These are phyloP conservation scores for Globisporangium paddicum DNA, from an alignment of 352 stramenopile genomes.

Conservation along the genomic window DNA sequence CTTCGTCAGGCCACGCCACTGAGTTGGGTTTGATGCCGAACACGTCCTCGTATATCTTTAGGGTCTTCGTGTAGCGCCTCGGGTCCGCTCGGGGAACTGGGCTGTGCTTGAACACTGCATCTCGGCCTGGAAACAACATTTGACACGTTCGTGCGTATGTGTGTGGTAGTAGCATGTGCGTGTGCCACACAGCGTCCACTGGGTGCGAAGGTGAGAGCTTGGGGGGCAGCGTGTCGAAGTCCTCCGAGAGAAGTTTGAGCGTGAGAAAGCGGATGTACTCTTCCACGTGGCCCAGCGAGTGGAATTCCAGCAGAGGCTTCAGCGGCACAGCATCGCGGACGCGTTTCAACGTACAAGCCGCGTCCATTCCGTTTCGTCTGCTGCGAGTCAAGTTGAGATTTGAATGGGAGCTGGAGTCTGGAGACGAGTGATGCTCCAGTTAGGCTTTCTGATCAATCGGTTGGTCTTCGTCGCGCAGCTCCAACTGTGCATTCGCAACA, in stretches of 20 bases:
- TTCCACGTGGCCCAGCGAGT: background rate
- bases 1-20: background rate
- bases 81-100: background rate
- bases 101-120: conserved; percentile 5
- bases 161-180: background rate
- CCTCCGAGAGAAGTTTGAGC: background rate
- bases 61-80: background rate
- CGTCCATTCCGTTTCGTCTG: background rate
- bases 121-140: background rate
- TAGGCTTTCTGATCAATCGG: too few species aligned
- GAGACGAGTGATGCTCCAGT: too few species aligned
- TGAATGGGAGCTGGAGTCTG: too few species aligned
- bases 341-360: background rate
- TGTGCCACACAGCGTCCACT: background rate
- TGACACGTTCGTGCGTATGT: background rate
- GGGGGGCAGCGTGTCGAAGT: background rate
- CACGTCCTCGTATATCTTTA: background rate
- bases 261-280: conserved; percentile 1
- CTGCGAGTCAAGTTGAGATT: too few species aligned
- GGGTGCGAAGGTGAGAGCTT: background rate
- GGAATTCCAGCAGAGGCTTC: background rate
- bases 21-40: background rate
- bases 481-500: too few species aligned
- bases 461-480: too few species aligned
- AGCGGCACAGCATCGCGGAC: background rate